A percentile compares a stretch with the other conserved stretches of the same genome.
Conservation (phyloP, 225 moss, liverwort and hornwort genomes). For the Lunularia cruciata region DNA sequence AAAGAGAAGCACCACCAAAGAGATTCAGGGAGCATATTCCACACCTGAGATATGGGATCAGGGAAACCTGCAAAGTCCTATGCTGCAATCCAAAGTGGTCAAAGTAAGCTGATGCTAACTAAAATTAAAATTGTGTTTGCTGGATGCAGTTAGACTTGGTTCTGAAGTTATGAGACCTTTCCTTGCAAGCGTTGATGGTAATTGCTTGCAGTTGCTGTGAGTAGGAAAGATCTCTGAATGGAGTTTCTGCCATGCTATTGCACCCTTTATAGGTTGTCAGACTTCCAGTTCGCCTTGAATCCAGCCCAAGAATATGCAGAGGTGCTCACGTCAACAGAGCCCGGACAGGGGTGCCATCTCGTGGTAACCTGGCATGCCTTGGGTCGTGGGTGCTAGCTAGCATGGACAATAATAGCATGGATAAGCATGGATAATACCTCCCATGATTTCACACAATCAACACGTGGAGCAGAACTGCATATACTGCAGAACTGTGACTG, state of each 20-base stretch:
- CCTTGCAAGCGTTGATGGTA: conserved; percentile 11
- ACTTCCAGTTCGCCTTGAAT: background rate
- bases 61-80: no score
- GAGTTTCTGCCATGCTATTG: background rate
- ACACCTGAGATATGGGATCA: no score
- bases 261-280: conserved; percentile 8
- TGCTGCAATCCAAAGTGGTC: no score
- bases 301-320: background rate
- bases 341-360: background rate
- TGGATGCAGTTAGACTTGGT: background rate
- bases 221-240: conserved; percentile 10
- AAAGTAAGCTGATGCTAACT: background rate
- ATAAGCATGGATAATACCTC: background rate
- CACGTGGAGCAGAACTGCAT: no score
- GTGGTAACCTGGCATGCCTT: background rate
- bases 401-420: no score
- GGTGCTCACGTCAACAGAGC: background rate
- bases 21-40: no score
- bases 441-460: conserved; percentile 7
- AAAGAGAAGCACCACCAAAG: no score
- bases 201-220: background rate
- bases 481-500: background rate
- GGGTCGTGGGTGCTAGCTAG: conserved; percentile 1
- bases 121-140: no score
- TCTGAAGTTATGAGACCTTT: conserved; percentile 4